Base-by-base conservation (phyloP, 1,139 yeast species). In the Arxiozyma telluris region DNA sequence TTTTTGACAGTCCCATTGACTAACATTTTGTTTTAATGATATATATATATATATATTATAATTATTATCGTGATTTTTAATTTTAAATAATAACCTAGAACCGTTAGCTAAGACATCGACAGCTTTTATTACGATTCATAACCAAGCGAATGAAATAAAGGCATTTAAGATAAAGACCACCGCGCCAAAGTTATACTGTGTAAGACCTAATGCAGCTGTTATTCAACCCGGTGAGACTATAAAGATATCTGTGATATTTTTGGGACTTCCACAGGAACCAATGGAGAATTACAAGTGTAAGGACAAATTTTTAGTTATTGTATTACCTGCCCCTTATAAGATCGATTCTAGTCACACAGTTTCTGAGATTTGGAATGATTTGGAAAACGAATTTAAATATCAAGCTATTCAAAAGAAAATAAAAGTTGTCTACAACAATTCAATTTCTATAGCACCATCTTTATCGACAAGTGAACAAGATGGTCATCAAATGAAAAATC, bases 131-230 rank as follows among this genome's bases (percentile, higher is more conserved):
- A 74, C 77, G 53, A 80, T 91, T 63, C 76, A 79, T 57, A 91
- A 91, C 73, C 77, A 79, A 53, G 71, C 87, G 22, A 69, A 73
- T 30, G 71, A 71, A 51, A 73, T 80, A 44, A 77, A 84, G 46
- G 96, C 96, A 23, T 93, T 88, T 77, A 93, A 93, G 75, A 96
- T 93, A 66, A 93, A 91, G 74, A 93, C 98, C 49, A 93, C 98
- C 8, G 97, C 98, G 11, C 98, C 98, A 56, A 90, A 87, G 70
- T 77, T 88, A 69, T 88, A 90, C 75, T 88, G 96, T 71, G 98
- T 91, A 55, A 83, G 96, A 71, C 98, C 98, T 57, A 93, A 90
- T 69, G 93, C 96, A 54, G 81, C 94, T 34, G 71, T 84, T 49
- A 75, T 93, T 54, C 76, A 75, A 49, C 90, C 97, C n/a, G 93